Evolutionary conservation across 2,329 filamentous ascomycete species (phyloP), one percentile per base, ranked within the genome.

Genomic region (Hymenoscyphus salicellus): DNA sequence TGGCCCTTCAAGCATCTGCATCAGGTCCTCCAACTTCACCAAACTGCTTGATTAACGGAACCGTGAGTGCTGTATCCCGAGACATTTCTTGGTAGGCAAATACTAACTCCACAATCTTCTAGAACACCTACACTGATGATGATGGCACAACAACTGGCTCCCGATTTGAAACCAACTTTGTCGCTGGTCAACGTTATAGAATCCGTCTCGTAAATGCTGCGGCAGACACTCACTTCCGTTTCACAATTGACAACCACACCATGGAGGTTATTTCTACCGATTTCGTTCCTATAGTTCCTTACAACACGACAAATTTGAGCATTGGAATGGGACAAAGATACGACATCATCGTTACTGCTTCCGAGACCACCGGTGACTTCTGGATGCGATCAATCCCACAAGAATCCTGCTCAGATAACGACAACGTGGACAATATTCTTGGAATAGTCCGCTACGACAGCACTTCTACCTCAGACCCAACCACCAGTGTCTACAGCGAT

Each of bases 181-280:
- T 73, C 62, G 69, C 64, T 6, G 79, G 78, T 11, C 76, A 74
- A 11, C 77, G 75, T 1, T 80, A 83, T 63, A 78, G 79, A 23
- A 65, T 84, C 41, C 74, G 82, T 2, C 69, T 84, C 2, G 73
- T 84, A 59, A 83, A 83, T 67, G 76, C 72, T 17, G 81, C 65
- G 69, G 74, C 86, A 6, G 66, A 66, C 38, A 77, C 77, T 33
- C 75, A 75, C 64, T 78, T 79, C 68, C 72, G 74, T 32, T 77
- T 84, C 68, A 77, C 75, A 49, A 81, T 84, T 61, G 82, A 84
- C 70, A 80, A 82, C 64, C 86, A 88, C 32, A 55, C 55, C 3
- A 70, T 85, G 1, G 88, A 86, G 0, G 84, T 82, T 5, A 79
- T 91, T 57, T 87, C 88, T 76, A 90, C 90, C 72, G 80, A 88